phyloP scores from a whole-genome alignment of 768 basidiomycete genomes.

The Psilocybe cubensis region DNA sequence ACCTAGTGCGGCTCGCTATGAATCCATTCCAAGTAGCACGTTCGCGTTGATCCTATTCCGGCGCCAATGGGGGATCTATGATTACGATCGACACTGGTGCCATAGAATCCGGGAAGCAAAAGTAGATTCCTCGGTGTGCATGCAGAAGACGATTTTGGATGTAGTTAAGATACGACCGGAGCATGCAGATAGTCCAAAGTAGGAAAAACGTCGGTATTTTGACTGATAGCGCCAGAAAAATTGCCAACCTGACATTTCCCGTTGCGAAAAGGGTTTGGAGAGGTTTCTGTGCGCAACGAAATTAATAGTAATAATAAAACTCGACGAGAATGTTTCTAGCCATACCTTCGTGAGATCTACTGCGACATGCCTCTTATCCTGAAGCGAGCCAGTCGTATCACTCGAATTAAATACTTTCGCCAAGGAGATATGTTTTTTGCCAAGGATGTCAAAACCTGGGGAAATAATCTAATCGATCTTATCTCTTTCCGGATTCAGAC shows the following conservation, averaged over 20 bases:
- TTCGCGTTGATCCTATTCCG: neutral
- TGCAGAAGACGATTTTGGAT: neutral
- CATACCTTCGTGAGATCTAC: no score
- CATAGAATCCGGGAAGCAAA: neutral
- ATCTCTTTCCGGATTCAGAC: constrained; percentile 21
- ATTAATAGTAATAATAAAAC: no score
- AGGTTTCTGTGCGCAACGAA: no score
- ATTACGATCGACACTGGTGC: no score
- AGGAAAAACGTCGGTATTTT: neutral
- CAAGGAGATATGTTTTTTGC: neutral
- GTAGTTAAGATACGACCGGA: neutral
- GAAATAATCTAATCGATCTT: constrained; percentile 20
- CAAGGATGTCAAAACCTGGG: neutral
- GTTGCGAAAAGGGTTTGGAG: no score
- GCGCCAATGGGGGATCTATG: no score
- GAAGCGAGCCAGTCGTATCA: no score
- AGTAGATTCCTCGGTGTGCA: neutral
- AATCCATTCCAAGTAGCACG: neutral
- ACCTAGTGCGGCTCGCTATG: no score
- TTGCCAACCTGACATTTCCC: no score
- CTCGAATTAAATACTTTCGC: neutral
- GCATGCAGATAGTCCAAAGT: neutral
- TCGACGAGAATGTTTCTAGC: neutral
- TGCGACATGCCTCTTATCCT: no score
- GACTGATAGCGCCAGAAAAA: no score